A percentile compares a stretch with the other conserved stretches of the same genome.
Conservation (phyloP, 192 early-diverging fungal species). For the Backusella parvicylindrica region DNA sequence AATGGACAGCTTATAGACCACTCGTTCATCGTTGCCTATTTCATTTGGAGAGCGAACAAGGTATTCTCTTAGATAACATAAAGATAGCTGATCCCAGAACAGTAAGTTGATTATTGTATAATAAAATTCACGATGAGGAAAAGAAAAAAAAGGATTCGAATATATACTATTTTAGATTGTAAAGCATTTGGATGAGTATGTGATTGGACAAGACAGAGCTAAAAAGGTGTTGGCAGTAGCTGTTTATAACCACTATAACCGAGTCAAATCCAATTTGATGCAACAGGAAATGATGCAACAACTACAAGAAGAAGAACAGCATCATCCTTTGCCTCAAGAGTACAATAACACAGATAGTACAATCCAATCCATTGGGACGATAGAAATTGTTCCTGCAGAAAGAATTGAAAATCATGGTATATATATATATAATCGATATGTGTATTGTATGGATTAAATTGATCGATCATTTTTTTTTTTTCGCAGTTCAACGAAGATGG, state of each 20-base stretch:
- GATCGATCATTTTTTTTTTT: no score
- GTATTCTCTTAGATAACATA: neutral
- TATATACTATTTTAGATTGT: constrained; percentile 48
- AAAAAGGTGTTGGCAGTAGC: constrained; percentile 81
- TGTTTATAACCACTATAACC: constrained; percentile 81
- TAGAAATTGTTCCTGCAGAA: constrained; percentile 8
- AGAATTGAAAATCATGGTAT: neutral
- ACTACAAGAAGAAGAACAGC: constrained; percentile 4
- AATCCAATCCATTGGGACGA: constrained; percentile 1
- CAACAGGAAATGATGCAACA: constrained; percentile 41
- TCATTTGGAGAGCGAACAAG: neutral
- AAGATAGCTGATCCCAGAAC: neutral
- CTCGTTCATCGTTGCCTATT: neutral
- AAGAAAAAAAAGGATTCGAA: no score
- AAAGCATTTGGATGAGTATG: constrained; percentile 78
- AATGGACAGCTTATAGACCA: neutral
- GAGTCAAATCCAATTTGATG: constrained; percentile 65
- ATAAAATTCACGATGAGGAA: no score
- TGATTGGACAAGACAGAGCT: constrained; percentile 79
- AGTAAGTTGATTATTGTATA: neutral
- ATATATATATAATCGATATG: no score
- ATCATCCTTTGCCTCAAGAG: constrained; percentile 4
- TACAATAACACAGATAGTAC: constrained; percentile 11
- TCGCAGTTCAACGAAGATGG: neutral
- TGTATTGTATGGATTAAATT: no score